Base-by-base conservation (phyloP, 306 rosid species). In the Senna siamea region DNA sequence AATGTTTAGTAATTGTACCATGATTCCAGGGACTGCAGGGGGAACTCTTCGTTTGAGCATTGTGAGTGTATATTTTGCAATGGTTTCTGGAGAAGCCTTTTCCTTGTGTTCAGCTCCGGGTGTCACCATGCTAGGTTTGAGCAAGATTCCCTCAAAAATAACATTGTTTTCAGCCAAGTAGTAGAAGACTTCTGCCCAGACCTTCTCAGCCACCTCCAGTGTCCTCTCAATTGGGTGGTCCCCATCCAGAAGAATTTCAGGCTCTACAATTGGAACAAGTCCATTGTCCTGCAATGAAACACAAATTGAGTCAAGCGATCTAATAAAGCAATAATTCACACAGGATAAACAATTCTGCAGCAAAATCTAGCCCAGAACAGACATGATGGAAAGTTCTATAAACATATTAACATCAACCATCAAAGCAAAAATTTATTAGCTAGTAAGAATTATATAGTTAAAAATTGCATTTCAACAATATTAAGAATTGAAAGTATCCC, bases 91-190 rank as follows among this genome's bases (percentile, higher is more conserved):
- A 47, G 95, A 83, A 74, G 99, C 92, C 87, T 74, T 92, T 63
- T 89, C 85, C 85, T 89, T 89, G 89, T 94, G 99, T 58, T 92
- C 99, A 14, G 99, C 99, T 5, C 99, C 97, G 0, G 99, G 99
- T 18, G 99, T 94, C 8, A 94, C 97, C 99, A 94, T 94, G 88
- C 99, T 94, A 26, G 99, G 99, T 86, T 94, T 94, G 69, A 94
- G 97, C 79, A 94, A 93, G 80, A 94, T 92, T 79, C 99, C 99
- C 87, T 94, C 99, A 3, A 94, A 92, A 57, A 79, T 35, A 73
- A 94, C 99, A 74, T 94, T 92, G 87, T 92, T 94, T 85, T 94
- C 75, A 19, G 99, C 96, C 90, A 94, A 84, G 84, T 88, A 94
- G 83, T 62, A 89, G 93, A 92, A 94, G 70, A 94, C 99, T 83